A percentile compares a stretch with the other conserved stretches of the same genome.
Conservation (phyloP, 768 basidiomycete genomes). For the Mycena galericulata region DNA sequence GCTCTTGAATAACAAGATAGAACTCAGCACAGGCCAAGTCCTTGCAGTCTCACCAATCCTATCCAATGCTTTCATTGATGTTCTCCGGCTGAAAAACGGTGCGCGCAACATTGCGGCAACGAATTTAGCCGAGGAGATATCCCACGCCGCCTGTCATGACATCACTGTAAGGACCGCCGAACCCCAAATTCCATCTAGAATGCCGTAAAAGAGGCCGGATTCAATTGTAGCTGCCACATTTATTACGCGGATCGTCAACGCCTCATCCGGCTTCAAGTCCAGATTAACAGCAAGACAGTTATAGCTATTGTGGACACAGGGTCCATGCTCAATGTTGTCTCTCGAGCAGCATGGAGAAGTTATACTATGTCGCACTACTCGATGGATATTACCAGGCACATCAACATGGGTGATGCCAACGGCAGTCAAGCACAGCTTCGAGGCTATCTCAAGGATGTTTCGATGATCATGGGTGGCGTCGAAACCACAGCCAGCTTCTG, state of each 20-base stretch:
- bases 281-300: conserved; percentile 8
- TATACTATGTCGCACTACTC: conserved; percentile 4
- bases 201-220: background rate
- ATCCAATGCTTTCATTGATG: conserved; percentile 4
- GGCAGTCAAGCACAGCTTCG: conserved; percentile 29
- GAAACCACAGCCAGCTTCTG: conserved; percentile 31
- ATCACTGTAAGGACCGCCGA: too few relatives aligned
- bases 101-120: background rate
- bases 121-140: background rate
- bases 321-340: conserved; percentile 27
- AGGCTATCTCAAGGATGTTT: conserved; percentile 34
- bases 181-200: background rate
- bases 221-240: conserved; percentile 12
- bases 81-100: background rate
- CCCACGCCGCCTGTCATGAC: too few relatives aligned
- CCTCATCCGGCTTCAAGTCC: conserved; percentile 11
- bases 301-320: conserved; percentile 16
- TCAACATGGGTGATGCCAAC: too few relatives aligned
- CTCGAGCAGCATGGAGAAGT: conserved; percentile 1
- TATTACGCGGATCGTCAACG: conserved; percentile 12
- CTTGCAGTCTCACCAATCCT: background rate
- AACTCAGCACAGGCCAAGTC: conserved; percentile 1
- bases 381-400: conserved; percentile 26
- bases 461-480: conserved; percentile 32
- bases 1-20: background rate